Conservation (phyloP, 2,329 filamentous ascomycete genomes). For the Rhytidhysteron rufulum region DNA sequence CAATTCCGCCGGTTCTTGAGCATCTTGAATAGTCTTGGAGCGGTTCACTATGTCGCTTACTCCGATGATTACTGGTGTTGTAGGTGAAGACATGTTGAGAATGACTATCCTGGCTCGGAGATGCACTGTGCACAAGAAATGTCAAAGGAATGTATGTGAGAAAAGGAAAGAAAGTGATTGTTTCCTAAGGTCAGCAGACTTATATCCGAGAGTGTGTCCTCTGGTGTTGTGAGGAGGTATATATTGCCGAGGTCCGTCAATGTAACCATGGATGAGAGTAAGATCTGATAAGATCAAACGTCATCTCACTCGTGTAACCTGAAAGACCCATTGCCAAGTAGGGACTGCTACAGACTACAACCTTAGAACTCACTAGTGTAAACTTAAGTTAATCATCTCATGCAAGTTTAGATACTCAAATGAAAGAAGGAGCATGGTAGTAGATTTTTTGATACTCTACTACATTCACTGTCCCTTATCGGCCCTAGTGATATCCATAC, state of each 20-base stretch:
- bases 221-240: background rate
- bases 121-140: background rate
- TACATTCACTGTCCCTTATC: too few relatives aligned
- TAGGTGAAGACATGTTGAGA: background rate
- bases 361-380: too few relatives aligned
- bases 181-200: background rate
- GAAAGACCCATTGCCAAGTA: too few relatives aligned
- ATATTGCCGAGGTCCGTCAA: background rate
- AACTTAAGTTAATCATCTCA: too few relatives aligned
- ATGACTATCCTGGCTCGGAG: background rate
- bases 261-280: too few relatives aligned
- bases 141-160: background rate
- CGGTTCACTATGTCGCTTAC: slow-evolving; percentile 61
- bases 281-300: too few relatives aligned
- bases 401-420: too few relatives aligned
- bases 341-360: too few relatives aligned
- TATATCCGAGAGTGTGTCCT: background rate
- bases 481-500: too few relatives aligned
- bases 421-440: too few relatives aligned
- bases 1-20: slow-evolving; percentile 56
- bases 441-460: too few relatives aligned
- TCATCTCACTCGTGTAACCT: too few relatives aligned
- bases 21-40: slow-evolving; percentile 48
- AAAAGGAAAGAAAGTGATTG: background rate
- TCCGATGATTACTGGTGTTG: slow-evolving; percentile 56